Evolutionary conservation across 2,329 filamentous ascomycete species (phyloP).

Genomic region (Aspergillus sp.): DNA sequence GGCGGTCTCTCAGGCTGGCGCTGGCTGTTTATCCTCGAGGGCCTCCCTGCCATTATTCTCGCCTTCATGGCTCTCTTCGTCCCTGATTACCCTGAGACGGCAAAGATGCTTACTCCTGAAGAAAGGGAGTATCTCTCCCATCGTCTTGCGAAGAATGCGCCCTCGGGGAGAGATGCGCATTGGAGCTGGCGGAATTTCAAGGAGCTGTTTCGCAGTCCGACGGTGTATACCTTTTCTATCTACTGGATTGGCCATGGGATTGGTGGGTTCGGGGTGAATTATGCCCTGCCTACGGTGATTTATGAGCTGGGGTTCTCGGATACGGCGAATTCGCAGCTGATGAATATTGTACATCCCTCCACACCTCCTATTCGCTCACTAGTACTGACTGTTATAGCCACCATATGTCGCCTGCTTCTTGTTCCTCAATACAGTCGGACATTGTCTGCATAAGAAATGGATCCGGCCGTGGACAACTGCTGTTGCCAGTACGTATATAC

Average conservation of each 20-base stretch:
- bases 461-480: slow-evolving; percentile 42
- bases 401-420: slow-evolving; percentile 41
- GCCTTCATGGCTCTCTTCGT: slow-evolving; percentile 30
- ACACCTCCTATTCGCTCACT: no score
- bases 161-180: slow-evolving; percentile 29
- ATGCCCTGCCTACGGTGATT: slow-evolving; percentile 45
- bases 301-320: slow-evolving; percentile 46
- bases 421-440: slow-evolving; percentile 38
- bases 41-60: slow-evolving; percentile 33
- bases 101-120: slow-evolving; percentile 29
- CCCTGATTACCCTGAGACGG: slow-evolving; percentile 36
- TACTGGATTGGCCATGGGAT: slow-evolving; percentile 47
- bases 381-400: slow-evolving; percentile 26
- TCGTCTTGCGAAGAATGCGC: slow-evolving; percentile 30
- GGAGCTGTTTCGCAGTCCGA: slow-evolving; percentile 34
- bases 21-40: slow-evolving; percentile 42
- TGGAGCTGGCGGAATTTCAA: slow-evolving; percentile 36
- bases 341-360: slow-evolving; percentile 49
- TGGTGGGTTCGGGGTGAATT: slow-evolving; percentile 43
- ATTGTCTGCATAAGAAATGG: slow-evolving; percentile 36
- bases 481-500: slow-evolving; percentile 32
- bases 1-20: slow-evolving; percentile 38
- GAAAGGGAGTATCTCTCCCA: slow-evolving; percentile 25
- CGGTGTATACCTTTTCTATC: slow-evolving; percentile 38
- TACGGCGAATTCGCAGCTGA: slow-evolving; percentile 44